Base-by-base conservation (phyloP, 1,284 basidiomycete species). In the Ceratobasidium sp. region DNA sequence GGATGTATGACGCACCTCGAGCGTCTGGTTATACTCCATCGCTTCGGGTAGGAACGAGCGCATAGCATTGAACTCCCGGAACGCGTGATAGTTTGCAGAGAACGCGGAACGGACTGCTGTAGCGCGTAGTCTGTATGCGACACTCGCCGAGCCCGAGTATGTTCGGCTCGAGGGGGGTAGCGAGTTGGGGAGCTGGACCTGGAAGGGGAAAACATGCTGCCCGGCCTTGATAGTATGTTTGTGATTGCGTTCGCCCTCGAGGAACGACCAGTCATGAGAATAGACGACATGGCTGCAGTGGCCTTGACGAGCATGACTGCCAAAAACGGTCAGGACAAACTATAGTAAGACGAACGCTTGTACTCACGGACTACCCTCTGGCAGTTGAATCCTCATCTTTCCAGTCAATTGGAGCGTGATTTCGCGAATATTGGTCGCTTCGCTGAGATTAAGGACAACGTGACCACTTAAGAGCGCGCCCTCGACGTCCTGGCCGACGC, bases 11-110 rank as follows among this genome's bases (percentile, higher is more conserved):
- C 79, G 82, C 73, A 89, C 87, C 84, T 98, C 96, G 78, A 97
- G 89, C 1, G 95, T 96, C 84, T 98, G 96, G 82, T 95, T 96
- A 87, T 95, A 98, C 85, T 98, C 96, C 81, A 97, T 89, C 0
- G 96, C 93, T 80, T 97, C 95, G 2, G 90, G 84, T 5, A 90
- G 88, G 81, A 96, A 93, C 2, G 92, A 91, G 77, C 96, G 91
- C 66, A 93, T 82, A 79, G 98, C 87, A 78, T 88, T 86, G 77
- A 98, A 89, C 14, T 91, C 89, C 64, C 87, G 85, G 66, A 87
- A 85, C 1, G 90, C 87, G 73, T 92, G 89, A 76, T 95, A 89
- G 83, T 96, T 96, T 78, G 90, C 87, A 68, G 89, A 87, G 81
- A 96, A 90, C 7, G 93, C 93, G 0, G 94, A 89, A 3, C 96